Evolutionary conservation across 1,139 yeast genomes (phyloP), one percentile per base, ranked within the genome.

Genomic region (Yamadazyma blattariae): DNA sequence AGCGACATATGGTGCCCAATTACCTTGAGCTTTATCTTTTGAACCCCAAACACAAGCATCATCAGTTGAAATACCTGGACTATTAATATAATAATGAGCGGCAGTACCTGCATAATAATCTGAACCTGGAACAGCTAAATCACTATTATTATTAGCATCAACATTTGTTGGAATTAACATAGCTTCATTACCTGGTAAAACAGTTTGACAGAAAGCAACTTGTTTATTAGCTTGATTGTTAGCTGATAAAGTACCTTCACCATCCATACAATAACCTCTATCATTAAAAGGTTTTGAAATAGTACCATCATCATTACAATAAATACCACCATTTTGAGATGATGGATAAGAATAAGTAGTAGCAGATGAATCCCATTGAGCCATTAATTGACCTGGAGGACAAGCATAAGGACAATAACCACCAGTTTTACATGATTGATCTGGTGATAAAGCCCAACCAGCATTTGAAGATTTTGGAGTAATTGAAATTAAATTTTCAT

Each of bases 1-100:
- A 13, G 94, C 95, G 42, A 88, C 95, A 51, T 85, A 88, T 18
- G 96, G 96, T 18, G 95, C 65, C 96, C 96, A 88, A 72, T 88
- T 87, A 41, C 96, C 96, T 46, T 68, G 66, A 15, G 92, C 81
- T 44, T 82, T 67, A 38, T 68, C 64, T 19, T 68, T 69, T 20
- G 82, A 57, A 2, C 96, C 96, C 96, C 96, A 88, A 42, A 77
- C 76, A 61, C 96, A 88, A 23, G 83, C 96, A 32, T 86, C 90
- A 13, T 67, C 67, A 22, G 80, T 72, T 25, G 87, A 74, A 21
- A 83, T 82, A 41, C 96, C 96, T 14, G 96, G 96, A 25, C 90
- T 77, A 59, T 88, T 88, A 57, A 88, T 62, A 60, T 88, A 88
- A 66, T 77, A 88, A 59, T 88, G 96, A 34, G 96, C 85, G 30